These are phyloP conservation scores for Penicillium sp. DNA, from an alignment of 2,329 filamentous ascomycete species.

Conservation along the genomic window DNA sequence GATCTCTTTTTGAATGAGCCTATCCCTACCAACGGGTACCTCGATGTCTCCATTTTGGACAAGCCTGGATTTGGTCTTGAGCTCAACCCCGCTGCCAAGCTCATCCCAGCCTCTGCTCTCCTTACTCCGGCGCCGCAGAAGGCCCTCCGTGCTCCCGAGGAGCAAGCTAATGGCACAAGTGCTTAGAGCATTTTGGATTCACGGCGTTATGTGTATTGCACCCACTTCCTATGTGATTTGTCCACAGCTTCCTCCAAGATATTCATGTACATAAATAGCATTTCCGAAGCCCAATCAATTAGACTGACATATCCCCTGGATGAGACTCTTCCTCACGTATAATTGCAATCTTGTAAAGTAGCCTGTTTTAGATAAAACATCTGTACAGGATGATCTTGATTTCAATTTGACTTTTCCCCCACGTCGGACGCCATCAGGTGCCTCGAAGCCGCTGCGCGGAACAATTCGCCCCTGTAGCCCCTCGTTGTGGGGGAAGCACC, in stretches of 20 bases:
- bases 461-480: conserved; percentile 2
- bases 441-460: background rate
- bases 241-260: conserved; percentile 10
- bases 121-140: conserved; percentile 62
- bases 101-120: conserved; percentile 73
- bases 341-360: background rate
- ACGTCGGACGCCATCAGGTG: background rate
- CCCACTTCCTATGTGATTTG: conserved; percentile 1
- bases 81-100: conserved; percentile 74
- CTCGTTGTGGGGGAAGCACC: conserved; percentile 18
- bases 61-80: conserved; percentile 89
- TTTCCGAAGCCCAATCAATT: conserved; percentile 11
- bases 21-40: conserved; percentile 76
- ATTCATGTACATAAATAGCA: conserved; percentile 21
- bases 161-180: conserved; percentile 22
- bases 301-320: conserved; percentile 9
- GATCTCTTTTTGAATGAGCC: conserved; percentile 89
- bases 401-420: background rate
- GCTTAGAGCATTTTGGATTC: conserved; percentile 3
- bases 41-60: conserved; percentile 76
- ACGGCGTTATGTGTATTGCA: conserved; percentile 4
- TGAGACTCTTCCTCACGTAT: background rate
- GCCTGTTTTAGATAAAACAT: background rate
- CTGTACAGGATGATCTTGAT: background rate
- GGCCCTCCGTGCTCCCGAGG: conserved; percentile 41